Conservation (phyloP, 306 rosid species). For the Neltuma alba region DNA sequence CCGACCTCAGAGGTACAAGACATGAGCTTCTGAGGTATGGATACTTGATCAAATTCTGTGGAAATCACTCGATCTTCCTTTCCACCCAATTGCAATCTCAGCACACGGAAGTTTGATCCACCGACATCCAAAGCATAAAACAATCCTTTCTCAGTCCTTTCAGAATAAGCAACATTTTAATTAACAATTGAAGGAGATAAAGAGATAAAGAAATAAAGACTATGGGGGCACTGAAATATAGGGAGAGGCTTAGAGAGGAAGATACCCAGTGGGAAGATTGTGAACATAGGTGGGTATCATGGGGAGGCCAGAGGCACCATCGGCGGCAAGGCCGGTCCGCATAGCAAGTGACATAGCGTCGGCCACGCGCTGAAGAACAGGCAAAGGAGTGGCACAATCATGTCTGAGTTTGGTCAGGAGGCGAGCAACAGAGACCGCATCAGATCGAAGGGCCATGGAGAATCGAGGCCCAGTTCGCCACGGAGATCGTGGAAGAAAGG, state of each 20-base stretch:
- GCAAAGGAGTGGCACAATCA: conserved; percentile 77
- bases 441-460: conserved; percentile 66
- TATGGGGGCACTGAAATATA: neutral
- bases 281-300: conserved; percentile 87
- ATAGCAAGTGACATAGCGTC: conserved; percentile 66
- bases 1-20: conserved; percentile 68
- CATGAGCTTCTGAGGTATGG: conserved; percentile 84
- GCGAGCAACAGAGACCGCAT: conserved; percentile 46
- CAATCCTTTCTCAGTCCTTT: conserved; percentile 85
- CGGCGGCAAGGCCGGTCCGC: conserved; percentile 75
- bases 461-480: conserved; percentile 39
- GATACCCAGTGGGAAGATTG: conserved; percentile 85
- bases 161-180: neutral
- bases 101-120: conserved; percentile 88
- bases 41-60: conserved; percentile 75
- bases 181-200: neutral
- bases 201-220: neutral
- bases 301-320: conserved; percentile 66
- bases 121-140: conserved; percentile 97
- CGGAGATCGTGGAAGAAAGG: conserved; percentile 50
- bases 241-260: neutral
- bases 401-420: conserved; percentile 58
- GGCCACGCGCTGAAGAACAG: conserved; percentile 71
- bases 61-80: conserved; percentile 71
- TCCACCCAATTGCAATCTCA: conserved; percentile 88